Conservation (phyloP, 2,329 filamentous ascomycete genomes). For the Cladosporium sp. region DNA sequence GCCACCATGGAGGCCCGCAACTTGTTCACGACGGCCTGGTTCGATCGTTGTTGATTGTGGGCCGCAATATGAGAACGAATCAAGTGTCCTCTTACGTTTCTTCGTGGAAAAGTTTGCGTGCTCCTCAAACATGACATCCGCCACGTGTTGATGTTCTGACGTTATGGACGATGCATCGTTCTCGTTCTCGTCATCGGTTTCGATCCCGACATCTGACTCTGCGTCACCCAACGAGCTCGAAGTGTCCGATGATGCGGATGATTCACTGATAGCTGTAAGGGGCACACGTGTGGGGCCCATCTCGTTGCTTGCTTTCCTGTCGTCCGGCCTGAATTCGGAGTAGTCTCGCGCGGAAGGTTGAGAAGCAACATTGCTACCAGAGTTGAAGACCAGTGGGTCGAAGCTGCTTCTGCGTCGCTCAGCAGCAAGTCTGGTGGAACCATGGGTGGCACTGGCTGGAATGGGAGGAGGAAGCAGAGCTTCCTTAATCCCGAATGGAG, state of each 20-base stretch:
- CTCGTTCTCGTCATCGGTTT: slow-evolving; percentile 23
- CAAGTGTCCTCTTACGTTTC: slow-evolving; percentile 31
- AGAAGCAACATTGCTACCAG: not conserved
- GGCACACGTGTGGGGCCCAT: slow-evolving; percentile 49
- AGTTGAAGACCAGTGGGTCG: slow-evolving; percentile 52
- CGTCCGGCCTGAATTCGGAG: slow-evolving; percentile 48
- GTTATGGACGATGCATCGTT: not conserved
- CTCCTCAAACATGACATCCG: slow-evolving; percentile 27
- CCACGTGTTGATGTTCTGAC: not conserved
- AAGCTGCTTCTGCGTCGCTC: slow-evolving; percentile 49
- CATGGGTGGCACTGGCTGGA: slow-evolving; percentile 30
- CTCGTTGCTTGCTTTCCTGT: slow-evolving; percentile 41
- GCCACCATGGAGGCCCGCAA: not conserved
- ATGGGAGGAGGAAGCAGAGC: slow-evolving; percentile 50
- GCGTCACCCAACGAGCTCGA: slow-evolving; percentile 9
- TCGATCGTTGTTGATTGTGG: slow-evolving; percentile 10
- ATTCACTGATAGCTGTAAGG: slow-evolving; percentile 34
- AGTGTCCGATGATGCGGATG: slow-evolving; percentile 24
- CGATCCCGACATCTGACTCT: not conserved
- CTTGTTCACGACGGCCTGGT: not conserved
- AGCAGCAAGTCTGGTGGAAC: not conserved
- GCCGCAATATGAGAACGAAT: slow-evolving; percentile 11
- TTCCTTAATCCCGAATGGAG: slow-evolving; percentile 47
- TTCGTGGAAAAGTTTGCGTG: slow-evolving; percentile 31
- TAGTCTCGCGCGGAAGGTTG: not conserved